phyloP scores from a whole-genome alignment of 2,329 filamentous ascomycete genomes.

The Ophiostoma novo-ulmi region DNA sequence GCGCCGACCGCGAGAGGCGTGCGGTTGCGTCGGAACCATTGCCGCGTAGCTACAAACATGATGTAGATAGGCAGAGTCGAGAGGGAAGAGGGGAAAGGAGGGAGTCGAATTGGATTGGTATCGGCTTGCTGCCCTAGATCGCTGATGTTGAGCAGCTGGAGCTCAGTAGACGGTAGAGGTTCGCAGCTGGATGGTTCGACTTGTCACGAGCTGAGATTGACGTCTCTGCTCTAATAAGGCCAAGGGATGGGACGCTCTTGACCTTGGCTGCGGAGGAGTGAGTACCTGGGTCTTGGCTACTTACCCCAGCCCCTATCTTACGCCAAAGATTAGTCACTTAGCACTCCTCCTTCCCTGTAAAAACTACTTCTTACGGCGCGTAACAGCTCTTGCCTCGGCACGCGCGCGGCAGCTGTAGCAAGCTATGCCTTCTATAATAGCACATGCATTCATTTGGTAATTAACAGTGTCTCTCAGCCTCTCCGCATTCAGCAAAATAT shows the following conservation, averaged over 20 bases:
- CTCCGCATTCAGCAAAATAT: no score
- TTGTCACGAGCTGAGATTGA: constrained; percentile 1
- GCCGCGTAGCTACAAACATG: constrained; percentile 69
- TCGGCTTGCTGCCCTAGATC: not conserved
- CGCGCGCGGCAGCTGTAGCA: constrained; percentile 27
- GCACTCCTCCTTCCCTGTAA: constrained; percentile 3
- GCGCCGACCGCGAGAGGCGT: constrained; percentile 83
- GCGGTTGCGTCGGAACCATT: constrained; percentile 89
- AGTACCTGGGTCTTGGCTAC: not conserved
- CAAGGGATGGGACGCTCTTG: not conserved
- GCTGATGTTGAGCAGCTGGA: not conserved
- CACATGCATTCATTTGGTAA: not conserved
- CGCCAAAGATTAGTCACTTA: not conserved
- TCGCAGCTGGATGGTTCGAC: not conserved
- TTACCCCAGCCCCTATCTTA: constrained; percentile 10
- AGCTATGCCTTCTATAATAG: not conserved
- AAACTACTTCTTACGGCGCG: constrained; percentile 15
- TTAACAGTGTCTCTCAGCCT: not conserved
- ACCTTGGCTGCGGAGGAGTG: not conserved
- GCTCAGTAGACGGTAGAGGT: not conserved
- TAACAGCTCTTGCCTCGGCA: constrained; percentile 31
- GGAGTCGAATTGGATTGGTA: not conserved
- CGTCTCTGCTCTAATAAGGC: not conserved
- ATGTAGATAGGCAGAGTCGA: constrained; percentile 11
- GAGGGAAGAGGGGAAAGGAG: constrained; percentile 18